These are phyloP conservation scores for Naematelia aurantialba DNA, from an alignment of 768 basidiomycete species.

Conservation along the genomic window DNA sequence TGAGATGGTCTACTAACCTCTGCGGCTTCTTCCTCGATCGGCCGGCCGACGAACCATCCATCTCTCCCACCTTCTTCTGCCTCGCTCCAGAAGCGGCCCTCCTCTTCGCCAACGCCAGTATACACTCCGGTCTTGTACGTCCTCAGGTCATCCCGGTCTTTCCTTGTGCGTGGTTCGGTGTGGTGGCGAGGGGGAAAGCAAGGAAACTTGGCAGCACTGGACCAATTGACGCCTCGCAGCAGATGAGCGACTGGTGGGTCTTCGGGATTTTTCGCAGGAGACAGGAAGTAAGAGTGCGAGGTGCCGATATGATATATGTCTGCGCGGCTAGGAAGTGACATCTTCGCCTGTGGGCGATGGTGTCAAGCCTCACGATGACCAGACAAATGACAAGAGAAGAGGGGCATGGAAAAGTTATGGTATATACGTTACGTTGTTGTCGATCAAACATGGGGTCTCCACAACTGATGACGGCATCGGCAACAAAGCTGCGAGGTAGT, in stretches of 20 bases:
- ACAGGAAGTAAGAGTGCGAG: slow-evolving; percentile 1
- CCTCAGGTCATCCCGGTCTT: slow-evolving; percentile 21
- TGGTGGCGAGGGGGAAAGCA: slow-evolving; percentile 47
- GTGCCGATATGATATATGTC: not conserved
- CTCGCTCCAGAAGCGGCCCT: slow-evolving; percentile 75
- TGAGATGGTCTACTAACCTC: slow-evolving; percentile 41
- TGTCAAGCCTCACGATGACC: not conserved
- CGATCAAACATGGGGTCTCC: not conserved
- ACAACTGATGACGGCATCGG: not conserved
- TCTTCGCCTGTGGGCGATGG: not conserved
- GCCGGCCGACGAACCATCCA: slow-evolving; percentile 68
- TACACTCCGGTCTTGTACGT: slow-evolving; percentile 48
- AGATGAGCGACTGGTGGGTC: slow-evolving; percentile 63
- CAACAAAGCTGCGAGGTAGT: no score
- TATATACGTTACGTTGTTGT: not conserved
- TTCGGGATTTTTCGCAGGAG: not conserved
- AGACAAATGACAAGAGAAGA: not conserved
- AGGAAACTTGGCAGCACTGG: slow-evolving; percentile 77
- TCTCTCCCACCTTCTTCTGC: slow-evolving; percentile 63
- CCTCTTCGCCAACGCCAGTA: slow-evolving; percentile 64
- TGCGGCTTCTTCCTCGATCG: slow-evolving; percentile 73
- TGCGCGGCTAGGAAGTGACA: not conserved
- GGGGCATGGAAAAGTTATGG: not conserved
- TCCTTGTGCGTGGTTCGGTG: not conserved
- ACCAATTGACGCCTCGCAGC: slow-evolving; percentile 90